Conservation (phyloP, 495 filamentous ascomycete species). For the Daldinia decipiens region DNA sequence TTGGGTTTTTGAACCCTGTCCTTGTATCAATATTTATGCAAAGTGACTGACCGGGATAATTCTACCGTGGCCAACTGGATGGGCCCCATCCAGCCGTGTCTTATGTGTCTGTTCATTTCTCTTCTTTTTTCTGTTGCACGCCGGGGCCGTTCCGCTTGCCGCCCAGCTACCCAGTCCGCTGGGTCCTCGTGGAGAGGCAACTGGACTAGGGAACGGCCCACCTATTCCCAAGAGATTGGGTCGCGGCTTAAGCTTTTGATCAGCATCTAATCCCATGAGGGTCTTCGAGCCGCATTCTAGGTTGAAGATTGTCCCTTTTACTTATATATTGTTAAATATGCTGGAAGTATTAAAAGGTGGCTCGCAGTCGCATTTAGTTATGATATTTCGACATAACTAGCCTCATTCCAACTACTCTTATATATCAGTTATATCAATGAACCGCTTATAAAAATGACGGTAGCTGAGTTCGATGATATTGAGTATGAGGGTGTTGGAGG, state of each 20-base stretch:
- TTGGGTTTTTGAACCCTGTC: slow-evolving; percentile 8
- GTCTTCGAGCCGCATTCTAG: slow-evolving; percentile 1
- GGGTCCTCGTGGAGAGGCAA: slow-evolving; percentile 18
- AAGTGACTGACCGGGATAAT: slow-evolving; percentile 14
- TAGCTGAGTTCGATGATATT: slow-evolving; percentile 30
- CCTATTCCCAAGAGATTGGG: slow-evolving; percentile 21
- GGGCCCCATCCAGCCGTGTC: no score
- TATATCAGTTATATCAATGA: neutral
- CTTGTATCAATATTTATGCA: slow-evolving; percentile 23
- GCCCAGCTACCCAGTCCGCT: neutral
- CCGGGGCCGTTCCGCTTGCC: no score
- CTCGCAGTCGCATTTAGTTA: neutral
- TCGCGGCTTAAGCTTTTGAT: slow-evolving; percentile 25
- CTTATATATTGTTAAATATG: neutral
- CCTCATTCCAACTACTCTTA: neutral
- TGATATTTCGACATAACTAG: neutral
- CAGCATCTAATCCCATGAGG: neutral
- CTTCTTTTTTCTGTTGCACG: no score
- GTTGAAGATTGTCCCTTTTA: neutral
- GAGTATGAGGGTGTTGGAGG: slow-evolving; percentile 30
- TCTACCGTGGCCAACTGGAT: slow-evolving; percentile 20
- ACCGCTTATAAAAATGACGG: neutral
- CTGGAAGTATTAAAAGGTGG: slow-evolving; percentile 14
- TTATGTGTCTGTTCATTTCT: no score
- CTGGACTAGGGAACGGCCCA: neutral